Evolutionary conservation across 2,329 filamentous ascomycete genomes (phyloP).

Genomic region (Juglanconis juglandina): DNA sequence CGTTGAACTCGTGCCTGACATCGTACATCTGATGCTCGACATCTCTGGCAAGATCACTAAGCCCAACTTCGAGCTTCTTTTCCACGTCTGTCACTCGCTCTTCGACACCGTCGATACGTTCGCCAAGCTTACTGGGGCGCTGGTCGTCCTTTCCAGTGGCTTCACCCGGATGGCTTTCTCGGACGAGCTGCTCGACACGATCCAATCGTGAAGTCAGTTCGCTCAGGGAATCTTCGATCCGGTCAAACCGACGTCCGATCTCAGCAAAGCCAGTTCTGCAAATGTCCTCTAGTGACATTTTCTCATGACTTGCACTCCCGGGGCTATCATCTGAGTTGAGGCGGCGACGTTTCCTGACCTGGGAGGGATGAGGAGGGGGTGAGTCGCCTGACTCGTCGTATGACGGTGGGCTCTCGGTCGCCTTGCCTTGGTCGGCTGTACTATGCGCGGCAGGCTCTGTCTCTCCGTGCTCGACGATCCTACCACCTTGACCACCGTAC

Average conservation of each 20-base stretch:
- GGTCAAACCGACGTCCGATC: slow-evolving; percentile 14
- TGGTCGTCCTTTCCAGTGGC: background rate
- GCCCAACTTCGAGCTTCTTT: slow-evolving; percentile 7
- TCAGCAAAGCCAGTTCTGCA: slow-evolving; percentile 14
- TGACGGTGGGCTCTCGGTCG: slow-evolving; percentile 5
- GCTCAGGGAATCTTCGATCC: slow-evolving; percentile 9
- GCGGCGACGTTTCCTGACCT: slow-evolving; percentile 9
- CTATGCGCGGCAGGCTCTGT: background rate
- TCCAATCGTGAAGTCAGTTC: slow-evolving; percentile 4
- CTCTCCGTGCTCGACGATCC: background rate
- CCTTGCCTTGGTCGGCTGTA: background rate
- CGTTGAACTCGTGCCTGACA: slow-evolving; percentile 11
- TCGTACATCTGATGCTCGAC: slow-evolving; percentile 12
- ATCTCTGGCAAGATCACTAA: slow-evolving; percentile 6
- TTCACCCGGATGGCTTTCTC: background rate
- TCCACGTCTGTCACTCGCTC: slow-evolving; percentile 10
- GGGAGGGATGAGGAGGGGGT: background rate
- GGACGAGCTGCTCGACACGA: slow-evolving; percentile 9
- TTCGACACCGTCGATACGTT: slow-evolving; percentile 10
- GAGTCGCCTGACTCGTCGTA: slow-evolving; percentile 7
- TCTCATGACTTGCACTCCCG: background rate
- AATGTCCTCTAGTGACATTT: slow-evolving; percentile 10
- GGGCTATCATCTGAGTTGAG: background rate
- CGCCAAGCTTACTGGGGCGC: background rate
- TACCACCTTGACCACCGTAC: slow-evolving; percentile 13